These are phyloP conservation scores for Spiromastix sp. DNA, from an alignment of 2,329 filamentous ascomycete species.

Conservation along the genomic window DNA sequence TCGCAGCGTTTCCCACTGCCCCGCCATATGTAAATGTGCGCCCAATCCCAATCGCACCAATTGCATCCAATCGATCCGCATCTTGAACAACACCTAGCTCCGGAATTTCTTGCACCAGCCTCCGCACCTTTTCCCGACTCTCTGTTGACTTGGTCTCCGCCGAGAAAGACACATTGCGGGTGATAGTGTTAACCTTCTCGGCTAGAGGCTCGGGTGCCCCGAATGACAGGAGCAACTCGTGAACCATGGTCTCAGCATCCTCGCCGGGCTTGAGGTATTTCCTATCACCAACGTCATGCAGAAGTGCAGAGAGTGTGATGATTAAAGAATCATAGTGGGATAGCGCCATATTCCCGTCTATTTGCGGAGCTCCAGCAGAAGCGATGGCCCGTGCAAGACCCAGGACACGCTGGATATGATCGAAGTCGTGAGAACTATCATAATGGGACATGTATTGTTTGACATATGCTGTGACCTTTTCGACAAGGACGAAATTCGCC, in stretches of 20 bases:
- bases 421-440: slow-evolving; percentile 66
- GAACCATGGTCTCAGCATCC: slow-evolving; percentile 16
- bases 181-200: slow-evolving; percentile 58
- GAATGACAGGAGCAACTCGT: slow-evolving; percentile 18
- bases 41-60: slow-evolving; percentile 77
- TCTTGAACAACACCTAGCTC: slow-evolving; percentile 83
- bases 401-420: slow-evolving; percentile 71
- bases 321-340: slow-evolving; percentile 41
- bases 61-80: slow-evolving; percentile 82
- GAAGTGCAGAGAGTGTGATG: slow-evolving; percentile 59
- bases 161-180: slow-evolving; percentile 67
- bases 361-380: slow-evolving; percentile 30
- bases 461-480: slow-evolving; percentile 7
- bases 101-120: slow-evolving; percentile 54
- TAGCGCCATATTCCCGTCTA: slow-evolving; percentile 15
- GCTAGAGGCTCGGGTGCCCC: slow-evolving; percentile 52
- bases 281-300: slow-evolving; percentile 83
- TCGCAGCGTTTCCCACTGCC: slow-evolving; percentile 37
- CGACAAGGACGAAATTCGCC: no score
- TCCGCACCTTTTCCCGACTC: slow-evolving; percentile 50
- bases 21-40: slow-evolving; percentile 69
- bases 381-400: slow-evolving; percentile 60
- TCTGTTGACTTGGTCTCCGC: slow-evolving; percentile 56
- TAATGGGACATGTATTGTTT: slow-evolving; percentile 22
- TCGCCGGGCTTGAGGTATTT: slow-evolving; percentile 53